These are phyloP conservation scores for Striga asiatica DNA, from an alignment of 257 asterid species.

Conservation along the genomic window DNA sequence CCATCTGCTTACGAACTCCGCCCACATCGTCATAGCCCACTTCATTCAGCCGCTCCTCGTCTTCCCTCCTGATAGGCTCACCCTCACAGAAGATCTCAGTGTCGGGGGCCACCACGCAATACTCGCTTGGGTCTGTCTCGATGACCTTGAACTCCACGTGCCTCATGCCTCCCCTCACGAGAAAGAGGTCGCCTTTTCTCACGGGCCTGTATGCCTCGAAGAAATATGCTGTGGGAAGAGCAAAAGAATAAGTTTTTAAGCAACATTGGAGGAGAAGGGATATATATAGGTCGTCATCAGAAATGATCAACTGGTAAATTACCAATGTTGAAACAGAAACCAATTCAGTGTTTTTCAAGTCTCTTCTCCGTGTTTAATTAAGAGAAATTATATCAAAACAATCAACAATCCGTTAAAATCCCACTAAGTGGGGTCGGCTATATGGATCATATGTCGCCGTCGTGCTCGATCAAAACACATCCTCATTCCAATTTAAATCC, in stretches of 20 bases:
- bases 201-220: not conserved
- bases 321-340: too few relatives aligned
- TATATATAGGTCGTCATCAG: too few relatives aligned
- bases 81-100: not conserved
- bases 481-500: too few relatives aligned
- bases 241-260: not conserved
- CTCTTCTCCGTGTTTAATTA: too few relatives aligned
- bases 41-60: not conserved
- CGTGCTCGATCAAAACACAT: too few relatives aligned
- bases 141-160: constrained; percentile 1
- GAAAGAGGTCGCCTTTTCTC: constrained; percentile 1
- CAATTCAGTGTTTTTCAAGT: too few relatives aligned
- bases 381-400: not conserved
- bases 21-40: constrained; percentile 1
- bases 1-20: not conserved
- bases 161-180: constrained; percentile 2
- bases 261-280: too few relatives aligned
- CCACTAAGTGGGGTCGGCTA: too few relatives aligned
- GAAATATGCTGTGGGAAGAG: not conserved
- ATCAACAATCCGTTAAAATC: too few relatives aligned
- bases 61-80: not conserved
- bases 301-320: too few relatives aligned
- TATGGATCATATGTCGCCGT: too few relatives aligned
- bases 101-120: not conserved
- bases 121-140: not conserved